phyloP scores from a whole-genome alignment of 148 eudicot species.

The Fagopyrum homotropicum region DNA sequence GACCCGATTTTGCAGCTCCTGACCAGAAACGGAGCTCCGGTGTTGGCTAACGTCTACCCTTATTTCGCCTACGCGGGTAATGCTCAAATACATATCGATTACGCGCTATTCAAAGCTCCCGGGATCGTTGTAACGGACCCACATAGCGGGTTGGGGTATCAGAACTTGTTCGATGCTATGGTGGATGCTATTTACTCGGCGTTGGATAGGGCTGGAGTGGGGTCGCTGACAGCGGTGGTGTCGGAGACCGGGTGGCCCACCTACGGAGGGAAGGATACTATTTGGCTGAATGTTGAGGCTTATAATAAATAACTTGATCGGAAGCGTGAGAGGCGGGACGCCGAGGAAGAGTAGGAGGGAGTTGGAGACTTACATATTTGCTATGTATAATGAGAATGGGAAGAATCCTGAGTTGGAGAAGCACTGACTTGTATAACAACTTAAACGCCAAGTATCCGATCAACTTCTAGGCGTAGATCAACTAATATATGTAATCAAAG shows the following conservation, averaged over 20 bases:
- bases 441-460: constrained; percentile 31
- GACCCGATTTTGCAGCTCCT: constrained; percentile 35
- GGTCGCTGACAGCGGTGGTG: constrained; percentile 31
- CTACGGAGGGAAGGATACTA: constrained; percentile 28
- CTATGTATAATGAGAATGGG: constrained; percentile 48
- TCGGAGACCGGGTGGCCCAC: constrained; percentile 70
- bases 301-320: constrained; percentile 40
- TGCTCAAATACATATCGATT: not conserved
- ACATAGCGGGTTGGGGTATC: constrained; percentile 13
- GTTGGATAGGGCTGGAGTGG: constrained; percentile 30
- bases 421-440: constrained; percentile 42
- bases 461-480: constrained; percentile 12
- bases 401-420: constrained; percentile 42
- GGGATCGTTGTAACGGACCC: constrained; percentile 11
- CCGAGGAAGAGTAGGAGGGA: constrained; percentile 39
- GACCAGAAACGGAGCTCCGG: constrained; percentile 21
- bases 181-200: constrained; percentile 41
- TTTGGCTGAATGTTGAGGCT: constrained; percentile 25
- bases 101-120: constrained; percentile 26
- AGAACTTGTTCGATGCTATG: constrained; percentile 32
- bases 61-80: constrained; percentile 23
- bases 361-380: constrained; percentile 38
- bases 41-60: constrained; percentile 47
- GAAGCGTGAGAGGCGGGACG: constrained; percentile 38
- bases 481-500: too few species aligned